A percentile compares a stretch with the other conserved stretches of the same genome.
phyloP scores from a whole-genome alignment of 1,284 basidiomycete genomes.

The Puccinia horiana region DNA sequence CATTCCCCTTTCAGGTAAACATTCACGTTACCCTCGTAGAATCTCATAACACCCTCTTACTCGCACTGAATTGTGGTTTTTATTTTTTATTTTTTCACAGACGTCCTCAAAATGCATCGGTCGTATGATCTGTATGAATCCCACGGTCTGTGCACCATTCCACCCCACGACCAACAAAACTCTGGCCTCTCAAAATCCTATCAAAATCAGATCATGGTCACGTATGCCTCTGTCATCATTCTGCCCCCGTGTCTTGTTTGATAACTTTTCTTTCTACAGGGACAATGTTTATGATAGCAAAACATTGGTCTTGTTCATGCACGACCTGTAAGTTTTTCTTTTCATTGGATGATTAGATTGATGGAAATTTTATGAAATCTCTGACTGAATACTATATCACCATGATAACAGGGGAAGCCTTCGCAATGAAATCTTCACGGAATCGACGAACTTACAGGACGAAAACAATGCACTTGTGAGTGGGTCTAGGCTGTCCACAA shows the following conservation, averaged over 20 bases:
- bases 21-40: neutral
- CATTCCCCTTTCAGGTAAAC: constrained; percentile 52
- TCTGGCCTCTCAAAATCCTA: constrained; percentile 68
- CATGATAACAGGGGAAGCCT: constrained; percentile 72
- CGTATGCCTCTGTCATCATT: constrained; percentile 63
- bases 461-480: constrained; percentile 79
- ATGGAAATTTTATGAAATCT: neutral
- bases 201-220: constrained; percentile 78
- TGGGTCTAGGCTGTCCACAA: neutral
- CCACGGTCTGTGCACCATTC: constrained; percentile 76
- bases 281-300: constrained; percentile 66
- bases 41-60: neutral
- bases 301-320: constrained; percentile 76
- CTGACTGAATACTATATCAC: neutral
- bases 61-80: neutral
- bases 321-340: constrained; percentile 74
- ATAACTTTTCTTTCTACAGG: constrained; percentile 58
- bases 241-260: constrained; percentile 8
- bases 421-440: constrained; percentile 73
- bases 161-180: constrained; percentile 66
- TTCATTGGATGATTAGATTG: neutral
- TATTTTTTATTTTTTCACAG: constrained; percentile 59
- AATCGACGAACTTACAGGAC: constrained; percentile 70
- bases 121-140: constrained; percentile 73
- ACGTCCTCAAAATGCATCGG: constrained; percentile 78